Percentiles rank a stretch among this genome's conserved stretches.
These are phyloP conservation scores for Kalmusia sp. DNA, from an alignment of 2,329 filamentous ascomycete species.

Conservation along the genomic window DNA sequence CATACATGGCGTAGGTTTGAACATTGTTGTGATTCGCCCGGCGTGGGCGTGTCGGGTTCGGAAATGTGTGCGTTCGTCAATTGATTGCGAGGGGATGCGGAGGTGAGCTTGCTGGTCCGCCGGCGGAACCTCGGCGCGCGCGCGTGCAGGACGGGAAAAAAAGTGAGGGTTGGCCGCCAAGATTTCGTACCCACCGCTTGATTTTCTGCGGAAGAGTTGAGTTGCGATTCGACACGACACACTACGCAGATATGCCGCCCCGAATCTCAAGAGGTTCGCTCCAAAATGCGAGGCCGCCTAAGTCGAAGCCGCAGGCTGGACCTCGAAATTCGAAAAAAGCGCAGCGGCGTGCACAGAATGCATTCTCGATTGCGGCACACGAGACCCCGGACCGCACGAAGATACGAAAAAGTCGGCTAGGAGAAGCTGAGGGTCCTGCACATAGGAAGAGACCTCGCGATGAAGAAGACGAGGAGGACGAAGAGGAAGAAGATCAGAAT, in stretches of 20 bases:
- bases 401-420: constrained; percentile 65
- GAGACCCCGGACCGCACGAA: constrained; percentile 61
- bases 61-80: constrained; percentile 4
- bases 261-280: constrained; percentile 51
- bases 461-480: constrained; percentile 53
- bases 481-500: constrained; percentile 31
- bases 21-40: constrained; percentile 55
- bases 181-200: constrained; percentile 27
- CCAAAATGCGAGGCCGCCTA: constrained; percentile 39
- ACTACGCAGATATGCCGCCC: constrained; percentile 50
- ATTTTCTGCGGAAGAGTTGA: constrained; percentile 12
- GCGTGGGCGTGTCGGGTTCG: background rate
- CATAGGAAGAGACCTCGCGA: constrained; percentile 52
- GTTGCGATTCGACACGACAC: constrained; percentile 6
- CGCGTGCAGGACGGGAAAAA: constrained; percentile 2
- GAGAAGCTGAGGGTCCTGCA: constrained; percentile 57
- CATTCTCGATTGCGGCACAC: constrained; percentile 69
- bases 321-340: constrained; percentile 53
- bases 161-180: constrained; percentile 25
- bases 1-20: constrained; percentile 70
- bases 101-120: constrained; percentile 11
- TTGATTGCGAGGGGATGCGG: constrained; percentile 1
- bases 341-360: constrained; percentile 65
- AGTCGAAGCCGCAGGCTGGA: constrained; percentile 29
- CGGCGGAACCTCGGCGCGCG: constrained; percentile 15